Conservation (phyloP, 345 rosid species). For the Rhizophora apiculata region DNA sequence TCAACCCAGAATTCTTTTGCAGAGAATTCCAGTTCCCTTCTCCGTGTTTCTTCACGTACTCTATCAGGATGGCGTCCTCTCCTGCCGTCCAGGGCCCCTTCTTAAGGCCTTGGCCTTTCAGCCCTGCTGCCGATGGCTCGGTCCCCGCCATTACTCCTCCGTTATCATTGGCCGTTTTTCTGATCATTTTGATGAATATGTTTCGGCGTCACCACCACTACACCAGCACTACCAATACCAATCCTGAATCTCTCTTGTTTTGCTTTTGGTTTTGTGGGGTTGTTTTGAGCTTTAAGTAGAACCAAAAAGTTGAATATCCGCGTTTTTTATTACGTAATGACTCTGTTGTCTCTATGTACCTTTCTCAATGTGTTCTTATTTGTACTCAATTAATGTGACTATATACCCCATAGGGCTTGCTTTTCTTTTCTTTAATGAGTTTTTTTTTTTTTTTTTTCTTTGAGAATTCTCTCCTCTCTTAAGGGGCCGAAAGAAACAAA, state of each 20-base stretch:
- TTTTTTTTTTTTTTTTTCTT: neutral
- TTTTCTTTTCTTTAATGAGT: neutral
- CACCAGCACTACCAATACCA: neutral
- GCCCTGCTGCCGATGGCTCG: slow-evolving; percentile 3
- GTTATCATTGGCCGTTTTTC: slow-evolving; percentile 3
- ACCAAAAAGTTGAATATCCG: slow-evolving; percentile 1
- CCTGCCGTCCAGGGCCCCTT: slow-evolving; percentile 85
- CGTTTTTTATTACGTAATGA: slow-evolving; percentile 5
- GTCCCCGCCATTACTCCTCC: slow-evolving; percentile 9
- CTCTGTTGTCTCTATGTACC: neutral
- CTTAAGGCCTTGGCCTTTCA: slow-evolving; percentile 38
- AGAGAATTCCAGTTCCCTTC: slow-evolving; percentile 90
- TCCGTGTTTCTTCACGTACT: slow-evolving; percentile 65
- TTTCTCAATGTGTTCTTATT: neutral
- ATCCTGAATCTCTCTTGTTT: slow-evolving; percentile 1
- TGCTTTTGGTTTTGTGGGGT: neutral
- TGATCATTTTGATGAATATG: slow-evolving; percentile 23
- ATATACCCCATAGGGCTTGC: neutral
- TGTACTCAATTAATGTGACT: slow-evolving; percentile 1
- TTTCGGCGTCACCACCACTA: slow-evolving; percentile 6
- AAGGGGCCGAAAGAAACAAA: slow-evolving; percentile 10
- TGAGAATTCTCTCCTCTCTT: slow-evolving; percentile 33
- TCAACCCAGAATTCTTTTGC: slow-evolving; percentile 62
- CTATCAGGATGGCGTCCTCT: slow-evolving; percentile 70
- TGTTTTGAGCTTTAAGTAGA: slow-evolving; percentile 8